Conservation (phyloP, 1,284 basidiomycete genomes). For the Puccinia novopanici region DNA sequence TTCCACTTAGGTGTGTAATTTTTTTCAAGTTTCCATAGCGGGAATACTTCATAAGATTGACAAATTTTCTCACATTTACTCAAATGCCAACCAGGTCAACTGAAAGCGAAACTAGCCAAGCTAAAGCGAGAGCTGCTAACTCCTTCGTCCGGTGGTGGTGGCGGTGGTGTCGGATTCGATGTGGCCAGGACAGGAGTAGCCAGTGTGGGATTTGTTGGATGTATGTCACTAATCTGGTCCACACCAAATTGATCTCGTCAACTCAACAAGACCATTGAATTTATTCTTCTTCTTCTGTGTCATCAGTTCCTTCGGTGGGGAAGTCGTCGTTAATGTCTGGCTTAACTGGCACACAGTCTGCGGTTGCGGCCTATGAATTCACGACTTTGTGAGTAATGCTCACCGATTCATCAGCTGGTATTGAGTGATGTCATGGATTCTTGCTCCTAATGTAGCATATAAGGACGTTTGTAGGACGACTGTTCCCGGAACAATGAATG, state of each 20-base stretch:
- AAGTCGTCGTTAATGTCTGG: conserved; percentile 98
- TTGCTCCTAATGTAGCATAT: background rate
- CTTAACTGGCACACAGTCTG: conserved; percentile 93
- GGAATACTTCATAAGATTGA: background rate
- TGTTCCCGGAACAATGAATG: conserved; percentile 91
- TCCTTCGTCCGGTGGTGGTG: conserved; percentile 74
- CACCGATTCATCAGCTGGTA: conserved; percentile 1
- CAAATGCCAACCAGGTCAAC: conserved; percentile 53
- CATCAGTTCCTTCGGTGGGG: conserved; percentile 61
- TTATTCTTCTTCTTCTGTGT: conserved; percentile 55
- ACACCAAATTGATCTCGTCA: conserved; percentile 65
- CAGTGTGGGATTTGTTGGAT: conserved; percentile 82
- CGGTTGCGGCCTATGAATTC: conserved; percentile 98
- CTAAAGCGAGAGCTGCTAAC: conserved; percentile 89
- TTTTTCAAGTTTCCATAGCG: conserved; percentile 65
- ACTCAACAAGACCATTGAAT: background rate
- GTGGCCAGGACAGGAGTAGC: conserved; percentile 94
- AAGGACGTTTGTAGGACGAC: conserved; percentile 61
- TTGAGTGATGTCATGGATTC: background rate
- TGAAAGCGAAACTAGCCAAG: conserved; percentile 88
- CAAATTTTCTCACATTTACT: conserved; percentile 52
- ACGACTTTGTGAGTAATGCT: conserved; percentile 66
- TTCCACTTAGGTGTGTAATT: conserved; percentile 54
- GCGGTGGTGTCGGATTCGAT: conserved; percentile 80
- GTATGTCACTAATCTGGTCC: conserved; percentile 64